Conservation (phyloP, 2,329 filamentous ascomycete genomes). For the Tolypocladium capitatum region DNA sequence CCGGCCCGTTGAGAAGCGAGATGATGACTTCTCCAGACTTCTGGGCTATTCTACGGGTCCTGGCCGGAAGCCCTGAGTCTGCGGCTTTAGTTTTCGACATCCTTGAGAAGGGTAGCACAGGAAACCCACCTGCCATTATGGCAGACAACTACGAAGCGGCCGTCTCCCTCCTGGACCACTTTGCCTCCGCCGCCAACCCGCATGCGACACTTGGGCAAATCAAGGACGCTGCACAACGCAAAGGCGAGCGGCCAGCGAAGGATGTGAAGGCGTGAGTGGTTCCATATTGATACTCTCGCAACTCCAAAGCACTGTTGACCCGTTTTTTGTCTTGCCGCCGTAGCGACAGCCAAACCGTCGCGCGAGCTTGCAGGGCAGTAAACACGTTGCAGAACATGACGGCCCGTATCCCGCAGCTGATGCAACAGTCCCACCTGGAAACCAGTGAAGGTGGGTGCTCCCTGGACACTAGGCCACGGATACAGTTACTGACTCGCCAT, state of each 20-base stretch:
- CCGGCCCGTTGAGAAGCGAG: slow-evolving; percentile 71
- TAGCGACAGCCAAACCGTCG: slow-evolving; percentile 43
- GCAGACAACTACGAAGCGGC: slow-evolving; percentile 92
- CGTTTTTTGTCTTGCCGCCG: not conserved
- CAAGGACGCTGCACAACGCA: slow-evolving; percentile 36
- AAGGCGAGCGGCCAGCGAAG: slow-evolving; percentile 14
- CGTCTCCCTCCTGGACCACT: slow-evolving; percentile 73
- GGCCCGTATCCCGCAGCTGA: slow-evolving; percentile 67
- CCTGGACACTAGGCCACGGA: not conserved
- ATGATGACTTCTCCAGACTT: slow-evolving; percentile 96
- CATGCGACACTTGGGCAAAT: slow-evolving; percentile 58
- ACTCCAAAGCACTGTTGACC: not conserved
- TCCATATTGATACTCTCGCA: not conserved
- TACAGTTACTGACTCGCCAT: not conserved
- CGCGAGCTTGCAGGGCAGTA: slow-evolving; percentile 68
- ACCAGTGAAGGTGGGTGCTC: slow-evolving; percentile 54
- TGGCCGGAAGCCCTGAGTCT: slow-evolving; percentile 57
- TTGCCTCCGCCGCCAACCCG: slow-evolving; percentile 69
- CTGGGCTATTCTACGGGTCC: slow-evolving; percentile 74
- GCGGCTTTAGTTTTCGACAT: slow-evolving; percentile 74
- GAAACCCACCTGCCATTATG: slow-evolving; percentile 69
- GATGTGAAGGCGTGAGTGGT: slow-evolving; percentile 13
- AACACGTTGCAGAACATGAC: slow-evolving; percentile 73
- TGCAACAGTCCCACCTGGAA: slow-evolving; percentile 87
- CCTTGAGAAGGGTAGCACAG: slow-evolving; percentile 63